Base-by-base conservation (phyloP, 106 monocot genomes). In the Chionographis japonica region DNA sequence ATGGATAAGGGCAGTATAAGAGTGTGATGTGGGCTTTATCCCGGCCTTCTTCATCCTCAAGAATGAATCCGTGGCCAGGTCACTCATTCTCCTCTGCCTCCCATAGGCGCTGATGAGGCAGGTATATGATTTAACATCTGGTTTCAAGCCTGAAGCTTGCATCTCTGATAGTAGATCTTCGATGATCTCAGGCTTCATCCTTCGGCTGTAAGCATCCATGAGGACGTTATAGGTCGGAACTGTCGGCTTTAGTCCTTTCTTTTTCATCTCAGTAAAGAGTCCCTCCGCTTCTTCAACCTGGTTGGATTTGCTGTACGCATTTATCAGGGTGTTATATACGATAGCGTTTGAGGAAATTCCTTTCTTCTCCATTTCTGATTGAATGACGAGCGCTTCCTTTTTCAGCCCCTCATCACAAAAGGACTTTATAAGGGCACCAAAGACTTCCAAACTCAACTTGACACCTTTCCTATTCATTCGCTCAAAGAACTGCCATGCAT, bases 231-330 rank as follows among this genome's bases (percentile, higher is more conserved):
- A 93, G n/a, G 90, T 92, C 35, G 78, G 62, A 6, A 75, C 68
- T 17, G 87, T 85, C 71, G 90, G 93, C n/a, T 81, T 70, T 52
- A 98, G 15, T 6, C 79, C 89, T 74, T 84, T 93, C 37, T 85
- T 80, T 63, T 71, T 98, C 92, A 98, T 85, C 74, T 98, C 98
- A 70, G 13, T 27, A 67, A 93, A 90, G 56, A 98, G 83, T 14
- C 93, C 93, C 72, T 98, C 98, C 37, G 85, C 98, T 62, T 98
- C 92, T 55, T 90, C 98, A 50, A 98, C 55, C 76, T 93, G 81
- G 46, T 81, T 71, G 43, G 87, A 81, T 79, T 98, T 98, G 16
- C 78, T 75, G 61, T 85, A 98, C 35, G 98, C 83, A 74, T 98
- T 61, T 79, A 98, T 93, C 58, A 98, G 83, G 3, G 89, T 98